Conservation (phyloP, 305 asterid species). For the Euphrasia arctica region DNA sequence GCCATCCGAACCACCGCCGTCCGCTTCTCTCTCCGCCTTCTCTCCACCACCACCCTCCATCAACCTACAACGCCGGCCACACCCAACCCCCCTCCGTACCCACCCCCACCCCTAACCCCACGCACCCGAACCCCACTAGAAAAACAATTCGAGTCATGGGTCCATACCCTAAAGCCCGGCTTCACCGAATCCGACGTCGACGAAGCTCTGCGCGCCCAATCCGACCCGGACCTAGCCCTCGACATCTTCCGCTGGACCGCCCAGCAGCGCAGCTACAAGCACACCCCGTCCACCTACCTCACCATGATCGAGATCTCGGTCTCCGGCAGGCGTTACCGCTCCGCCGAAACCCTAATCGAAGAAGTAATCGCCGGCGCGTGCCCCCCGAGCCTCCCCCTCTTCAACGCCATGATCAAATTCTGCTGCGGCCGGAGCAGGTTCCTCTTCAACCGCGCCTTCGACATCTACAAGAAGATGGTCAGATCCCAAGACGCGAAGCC, state of each 20-base stretch:
- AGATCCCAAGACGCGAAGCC: conserved; percentile 67
- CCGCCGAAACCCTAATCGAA: conserved; percentile 66
- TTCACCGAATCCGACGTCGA: conserved; percentile 75
- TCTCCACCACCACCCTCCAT: conserved; percentile 31
- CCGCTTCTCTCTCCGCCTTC: conserved; percentile 35
- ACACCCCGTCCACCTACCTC: conserved; percentile 59
- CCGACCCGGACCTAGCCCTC: conserved; percentile 88
- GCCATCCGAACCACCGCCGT: conserved; percentile 30
- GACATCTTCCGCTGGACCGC: conserved; percentile 97
- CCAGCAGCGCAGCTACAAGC: conserved; percentile 85
- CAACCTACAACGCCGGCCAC: conserved; percentile 23
- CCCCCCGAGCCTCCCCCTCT: conserved; percentile 50
- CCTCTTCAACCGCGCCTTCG: conserved; percentile 83
- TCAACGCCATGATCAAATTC: conserved; percentile 82
- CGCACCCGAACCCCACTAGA: conserved; percentile 69
- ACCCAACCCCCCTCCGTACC: conserved; percentile 27
- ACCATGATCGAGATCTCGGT: conserved; percentile 62
- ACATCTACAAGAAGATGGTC: conserved; percentile 76
- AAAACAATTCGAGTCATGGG: conserved; percentile 77
- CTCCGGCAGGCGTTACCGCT: conserved; percentile 60
- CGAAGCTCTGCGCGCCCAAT: conserved; percentile 57
- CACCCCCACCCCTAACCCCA: conserved; percentile 31
- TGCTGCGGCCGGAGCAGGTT: conserved; percentile 65
- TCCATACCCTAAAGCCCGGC: conserved; percentile 70
- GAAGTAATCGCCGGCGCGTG: conserved; percentile 90